Conservation (phyloP, 1,284 basidiomycete species). For the Anthracocystis setariae region DNA sequence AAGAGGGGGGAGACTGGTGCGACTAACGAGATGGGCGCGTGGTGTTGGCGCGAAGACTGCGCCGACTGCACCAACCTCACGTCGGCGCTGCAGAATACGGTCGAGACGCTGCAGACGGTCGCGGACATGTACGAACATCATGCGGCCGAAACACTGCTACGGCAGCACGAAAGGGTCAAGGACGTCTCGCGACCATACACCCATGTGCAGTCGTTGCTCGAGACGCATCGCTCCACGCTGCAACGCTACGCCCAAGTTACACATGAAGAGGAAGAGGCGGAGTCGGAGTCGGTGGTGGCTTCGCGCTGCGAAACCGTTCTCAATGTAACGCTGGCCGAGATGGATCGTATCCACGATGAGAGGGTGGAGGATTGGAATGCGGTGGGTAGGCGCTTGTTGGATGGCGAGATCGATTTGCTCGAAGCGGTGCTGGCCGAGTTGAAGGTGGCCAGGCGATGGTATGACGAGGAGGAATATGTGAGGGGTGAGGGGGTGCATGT, state of each 20-base stretch:
- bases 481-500: constrained; percentile 25
- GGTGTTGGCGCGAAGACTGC: constrained; percentile 85
- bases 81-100: constrained; percentile 80
- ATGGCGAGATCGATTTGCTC: constrained; percentile 54
- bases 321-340: constrained; percentile 86
- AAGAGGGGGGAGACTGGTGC: constrained; percentile 70
- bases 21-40: constrained; percentile 78
- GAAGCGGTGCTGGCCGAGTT: constrained; percentile 40
- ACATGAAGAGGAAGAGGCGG: constrained; percentile 20
- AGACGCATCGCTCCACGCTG: constrained; percentile 73
- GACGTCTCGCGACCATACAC: constrained; percentile 77
- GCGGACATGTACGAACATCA: constrained; percentile 81
- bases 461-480: constrained; percentile 41
- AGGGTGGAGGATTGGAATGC: constrained; percentile 55
- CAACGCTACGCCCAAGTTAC: constrained; percentile 69
- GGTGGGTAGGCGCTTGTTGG: constrained; percentile 40
- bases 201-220: constrained; percentile 77
- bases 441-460: constrained; percentile 31
- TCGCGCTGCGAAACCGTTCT: constrained; percentile 84
- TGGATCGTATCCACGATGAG: constrained; percentile 72
- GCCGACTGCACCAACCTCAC: constrained; percentile 80
- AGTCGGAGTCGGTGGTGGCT: constrained; percentile 74
- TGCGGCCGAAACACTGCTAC: constrained; percentile 77
- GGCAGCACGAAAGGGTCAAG: constrained; percentile 80
- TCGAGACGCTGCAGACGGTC: constrained; percentile 78